Evolutionary conservation across 768 basidiomycete species (phyloP).

Genomic region (Lentinula aciculospora): DNA sequence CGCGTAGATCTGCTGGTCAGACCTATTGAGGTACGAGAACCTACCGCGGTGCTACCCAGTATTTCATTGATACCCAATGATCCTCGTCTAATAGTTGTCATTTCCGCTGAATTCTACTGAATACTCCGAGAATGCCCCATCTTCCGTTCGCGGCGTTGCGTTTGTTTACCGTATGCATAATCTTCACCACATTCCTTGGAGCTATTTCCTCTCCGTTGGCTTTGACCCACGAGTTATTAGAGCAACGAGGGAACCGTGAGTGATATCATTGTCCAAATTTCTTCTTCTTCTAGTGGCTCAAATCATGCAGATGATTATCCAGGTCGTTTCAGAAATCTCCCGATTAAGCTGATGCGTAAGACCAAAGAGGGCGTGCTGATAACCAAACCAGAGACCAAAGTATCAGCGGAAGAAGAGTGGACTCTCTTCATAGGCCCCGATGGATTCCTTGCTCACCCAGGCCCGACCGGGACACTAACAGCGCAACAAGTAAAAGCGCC

Average conservation of each 20-base stretch:
- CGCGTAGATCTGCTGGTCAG: not conserved
- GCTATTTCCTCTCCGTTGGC: not conserved
- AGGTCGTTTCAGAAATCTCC: not conserved
- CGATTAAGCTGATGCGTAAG: not conserved
- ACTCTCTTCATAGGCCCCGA: not conserved
- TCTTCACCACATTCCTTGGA: not conserved
- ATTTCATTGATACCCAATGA: too few species aligned
- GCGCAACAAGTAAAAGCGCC: not conserved
- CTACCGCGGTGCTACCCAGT: too few species aligned
- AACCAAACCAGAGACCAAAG: not conserved
- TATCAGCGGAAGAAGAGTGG: not conserved
- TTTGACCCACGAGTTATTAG: not conserved
- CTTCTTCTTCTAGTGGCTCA: not conserved
- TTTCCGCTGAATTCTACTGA: not conserved
- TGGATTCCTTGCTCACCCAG: not conserved
- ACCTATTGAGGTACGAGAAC: not conserved
- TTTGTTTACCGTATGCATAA: not conserved
- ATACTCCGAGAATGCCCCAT: not conserved
- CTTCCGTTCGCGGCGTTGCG: too few species aligned
- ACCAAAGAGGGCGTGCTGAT: not conserved
- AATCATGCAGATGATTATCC: not conserved
- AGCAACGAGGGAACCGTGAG: not conserved
- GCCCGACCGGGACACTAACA: not conserved
- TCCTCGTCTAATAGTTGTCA: too few species aligned
- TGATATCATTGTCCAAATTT: not conserved